A percentile compares a stretch with the other conserved stretches of the same genome.
phyloP scores from a whole-genome alignment of 108 stramenopile species.

The Pelagomonas calceolata region DNA sequence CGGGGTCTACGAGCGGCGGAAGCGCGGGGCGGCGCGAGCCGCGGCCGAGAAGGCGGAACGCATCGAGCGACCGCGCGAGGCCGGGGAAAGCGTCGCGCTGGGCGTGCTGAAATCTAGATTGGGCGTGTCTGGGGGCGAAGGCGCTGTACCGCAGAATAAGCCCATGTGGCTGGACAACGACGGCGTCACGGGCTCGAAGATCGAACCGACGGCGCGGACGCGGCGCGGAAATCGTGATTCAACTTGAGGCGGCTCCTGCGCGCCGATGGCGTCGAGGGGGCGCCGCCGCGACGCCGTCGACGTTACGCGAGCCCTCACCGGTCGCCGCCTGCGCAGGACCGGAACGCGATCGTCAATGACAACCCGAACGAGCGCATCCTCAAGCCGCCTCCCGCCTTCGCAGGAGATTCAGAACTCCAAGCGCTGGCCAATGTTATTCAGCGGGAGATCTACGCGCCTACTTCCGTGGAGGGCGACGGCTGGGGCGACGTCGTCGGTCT shows the following conservation, averaged over 20 bases:
- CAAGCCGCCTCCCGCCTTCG: slow-evolving; percentile 44
- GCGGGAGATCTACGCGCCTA: slow-evolving; percentile 43
- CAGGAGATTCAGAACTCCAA: slow-evolving; percentile 41
- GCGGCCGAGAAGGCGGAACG: too few relatives aligned
- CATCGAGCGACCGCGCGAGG: not conserved
- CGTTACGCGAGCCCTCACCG: too few relatives aligned
- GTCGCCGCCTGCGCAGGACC: not conserved
- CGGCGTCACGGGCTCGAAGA: not conserved
- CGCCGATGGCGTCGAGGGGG: too few relatives aligned
- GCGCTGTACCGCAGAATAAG: not conserved
- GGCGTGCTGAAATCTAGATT: not conserved
- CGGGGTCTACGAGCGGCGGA: not conserved
- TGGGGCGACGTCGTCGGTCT: slow-evolving; percentile 49
- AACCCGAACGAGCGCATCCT: slow-evolving; percentile 10
- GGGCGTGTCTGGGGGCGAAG: not conserved
- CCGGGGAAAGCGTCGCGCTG: not conserved
- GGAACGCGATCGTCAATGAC: not conserved
- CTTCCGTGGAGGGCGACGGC: slow-evolving; percentile 14
- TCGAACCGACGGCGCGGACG: too few relatives aligned
- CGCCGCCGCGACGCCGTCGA: too few relatives aligned
- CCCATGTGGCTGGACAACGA: slow-evolving; percentile 2
- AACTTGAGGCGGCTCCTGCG: too few relatives aligned
- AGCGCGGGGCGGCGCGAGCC: not conserved
- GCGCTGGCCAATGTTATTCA: slow-evolving; percentile 35
- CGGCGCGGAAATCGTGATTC: too few relatives aligned